Evolutionary conservation across 257 asterid genomes (phyloP).

Genomic region (Voacanga thouarsii): DNA sequence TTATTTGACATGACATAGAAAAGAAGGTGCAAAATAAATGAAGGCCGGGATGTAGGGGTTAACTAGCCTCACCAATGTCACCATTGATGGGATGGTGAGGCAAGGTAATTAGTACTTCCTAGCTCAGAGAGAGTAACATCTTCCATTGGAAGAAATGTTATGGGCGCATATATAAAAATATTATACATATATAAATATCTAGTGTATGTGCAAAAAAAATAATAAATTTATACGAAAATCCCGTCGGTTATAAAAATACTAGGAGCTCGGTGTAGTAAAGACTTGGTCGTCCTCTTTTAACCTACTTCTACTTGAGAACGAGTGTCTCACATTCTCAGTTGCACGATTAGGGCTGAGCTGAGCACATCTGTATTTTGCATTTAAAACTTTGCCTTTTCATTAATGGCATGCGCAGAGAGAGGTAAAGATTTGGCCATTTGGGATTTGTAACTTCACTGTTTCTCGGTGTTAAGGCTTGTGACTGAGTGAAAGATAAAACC

Average conservation of each 20-base stretch:
- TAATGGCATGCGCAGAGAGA: slow-evolving; percentile 25
- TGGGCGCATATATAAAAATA: too few species aligned
- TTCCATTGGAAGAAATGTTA: too few species aligned
- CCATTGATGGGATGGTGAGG: background rate
- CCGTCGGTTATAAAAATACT: background rate
- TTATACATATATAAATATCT: too few species aligned
- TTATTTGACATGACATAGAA: slow-evolving; percentile 32
- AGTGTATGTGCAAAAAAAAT: too few species aligned
- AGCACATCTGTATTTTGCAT: slow-evolving; percentile 22
- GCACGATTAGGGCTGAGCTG: slow-evolving; percentile 21
- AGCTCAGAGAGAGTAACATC: too few species aligned
- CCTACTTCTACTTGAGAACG: background rate
- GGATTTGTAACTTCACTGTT: slow-evolving; percentile 6
- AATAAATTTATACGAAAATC: too few species aligned
- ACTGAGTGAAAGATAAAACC: slow-evolving; percentile 11
- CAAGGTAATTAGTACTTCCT: too few species aligned
- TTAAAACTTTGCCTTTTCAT: slow-evolving; percentile 24
- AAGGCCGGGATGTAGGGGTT: background rate
- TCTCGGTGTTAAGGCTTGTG: background rate
- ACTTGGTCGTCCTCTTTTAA: background rate
- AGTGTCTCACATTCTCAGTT: slow-evolving; percentile 12
- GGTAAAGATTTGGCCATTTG: slow-evolving; percentile 14
- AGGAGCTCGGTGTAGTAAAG: background rate
- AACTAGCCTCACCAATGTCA: background rate
- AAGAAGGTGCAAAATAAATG: slow-evolving; percentile 20